Percentiles rank a stretch among this genome's conserved stretches.
Evolutionary conservation across 345 rosid genomes (phyloP).

Genomic region (Hypericum androsaemum): DNA sequence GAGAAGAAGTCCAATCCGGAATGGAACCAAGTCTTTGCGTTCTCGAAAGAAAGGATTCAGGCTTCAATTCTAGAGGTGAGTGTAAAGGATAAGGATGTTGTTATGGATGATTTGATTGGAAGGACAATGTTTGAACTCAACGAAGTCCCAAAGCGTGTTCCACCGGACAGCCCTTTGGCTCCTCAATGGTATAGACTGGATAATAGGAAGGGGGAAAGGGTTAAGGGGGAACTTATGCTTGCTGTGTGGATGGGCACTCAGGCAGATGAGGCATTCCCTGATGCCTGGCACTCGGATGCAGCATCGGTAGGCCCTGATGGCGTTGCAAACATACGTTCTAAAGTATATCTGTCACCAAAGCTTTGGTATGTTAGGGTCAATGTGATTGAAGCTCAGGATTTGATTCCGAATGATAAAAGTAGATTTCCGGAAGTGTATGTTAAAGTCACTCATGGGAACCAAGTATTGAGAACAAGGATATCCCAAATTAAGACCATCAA

Average conservation of each 20-base stretch:
- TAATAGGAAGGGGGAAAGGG: neutral
- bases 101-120: neutral
- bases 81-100: constrained; percentile 3
- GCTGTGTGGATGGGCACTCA: constrained; percentile 6
- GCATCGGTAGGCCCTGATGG: constrained; percentile 2
- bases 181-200: constrained; percentile 6
- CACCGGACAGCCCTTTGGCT: constrained; percentile 3
- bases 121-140: constrained; percentile 1
- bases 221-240: constrained; percentile 3
- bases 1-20: constrained; percentile 4
- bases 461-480: neutral
- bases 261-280: constrained; percentile 4
- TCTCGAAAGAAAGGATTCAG: constrained; percentile 1
- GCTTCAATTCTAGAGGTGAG: constrained; percentile 3
- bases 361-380: constrained; percentile 6
- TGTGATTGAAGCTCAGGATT: constrained; percentile 4
- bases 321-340: constrained; percentile 2
- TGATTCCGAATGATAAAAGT: neutral
- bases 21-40: constrained; percentile 5
- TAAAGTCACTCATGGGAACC: constrained; percentile 1
- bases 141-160: constrained; percentile 1
- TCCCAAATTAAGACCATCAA: constrained; percentile 1
- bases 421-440: neutral
- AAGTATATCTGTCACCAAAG: constrained; percentile 3
- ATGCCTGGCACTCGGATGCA: constrained; percentile 4